phyloP scores from a whole-genome alignment of 2,329 filamentous ascomycete species.

The Calonectria ilicicola region DNA sequence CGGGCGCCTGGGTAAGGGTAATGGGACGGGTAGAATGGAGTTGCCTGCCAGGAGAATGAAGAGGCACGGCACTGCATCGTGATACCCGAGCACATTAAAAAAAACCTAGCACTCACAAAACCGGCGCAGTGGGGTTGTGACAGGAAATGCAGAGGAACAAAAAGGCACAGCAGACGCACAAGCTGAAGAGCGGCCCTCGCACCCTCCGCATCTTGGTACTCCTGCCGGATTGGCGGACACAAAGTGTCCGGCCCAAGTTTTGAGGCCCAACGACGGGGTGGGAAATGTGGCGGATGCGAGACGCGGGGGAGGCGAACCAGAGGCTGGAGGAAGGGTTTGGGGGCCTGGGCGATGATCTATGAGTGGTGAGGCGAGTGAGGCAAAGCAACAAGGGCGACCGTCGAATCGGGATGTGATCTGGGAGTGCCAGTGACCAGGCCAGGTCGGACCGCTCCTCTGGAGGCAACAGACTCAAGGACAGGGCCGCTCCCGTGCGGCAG shows the following conservation, averaged over 20 bases:
- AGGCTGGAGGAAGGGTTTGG: background rate
- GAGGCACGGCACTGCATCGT: background rate
- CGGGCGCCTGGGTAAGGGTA: conserved; percentile 28
- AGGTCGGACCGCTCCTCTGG: background rate
- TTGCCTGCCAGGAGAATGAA: background rate
- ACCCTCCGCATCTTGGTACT: background rate
- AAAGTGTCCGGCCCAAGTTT: background rate
- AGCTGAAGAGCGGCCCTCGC: conserved; percentile 6
- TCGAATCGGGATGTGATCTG: conserved; percentile 19
- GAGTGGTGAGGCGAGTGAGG: conserved; percentile 9
- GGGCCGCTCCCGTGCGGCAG: conserved; percentile 12
- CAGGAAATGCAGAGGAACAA: background rate
- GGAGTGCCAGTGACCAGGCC: background rate
- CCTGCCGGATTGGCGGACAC: background rate
- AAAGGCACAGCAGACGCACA: conserved; percentile 12
- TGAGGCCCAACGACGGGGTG: conserved; percentile 12
- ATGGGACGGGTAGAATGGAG: background rate
- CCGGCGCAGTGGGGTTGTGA: background rate
- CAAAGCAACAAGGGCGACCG: background rate
- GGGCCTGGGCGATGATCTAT: background rate
- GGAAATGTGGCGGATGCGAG: conserved; percentile 12
- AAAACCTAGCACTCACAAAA: background rate
- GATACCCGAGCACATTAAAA: background rate
- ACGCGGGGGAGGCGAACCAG: conserved; percentile 17
- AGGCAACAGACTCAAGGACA: conserved; percentile 4